These are phyloP conservation scores for Fusarium caatingaense DNA, from an alignment of 2,329 filamentous ascomycete genomes.

Conservation along the genomic window DNA sequence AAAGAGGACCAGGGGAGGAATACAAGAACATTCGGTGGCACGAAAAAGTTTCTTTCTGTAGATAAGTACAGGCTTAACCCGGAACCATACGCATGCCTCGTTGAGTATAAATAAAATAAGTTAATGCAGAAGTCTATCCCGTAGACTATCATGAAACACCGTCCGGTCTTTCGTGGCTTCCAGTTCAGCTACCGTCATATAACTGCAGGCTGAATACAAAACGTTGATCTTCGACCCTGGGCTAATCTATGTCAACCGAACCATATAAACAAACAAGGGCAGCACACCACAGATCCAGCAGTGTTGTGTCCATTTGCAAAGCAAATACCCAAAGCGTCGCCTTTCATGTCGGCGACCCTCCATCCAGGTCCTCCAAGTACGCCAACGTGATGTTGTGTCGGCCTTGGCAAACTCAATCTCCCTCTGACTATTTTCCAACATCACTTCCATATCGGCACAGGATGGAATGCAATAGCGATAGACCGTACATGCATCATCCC, in stretches of 20 bases:
- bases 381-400: neutral
- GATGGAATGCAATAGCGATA: neutral
- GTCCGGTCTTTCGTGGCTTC: neutral
- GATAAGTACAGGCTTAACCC: rapidly evolving
- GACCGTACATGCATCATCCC: neutral
- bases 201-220: neutral
- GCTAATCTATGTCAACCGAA: neutral
- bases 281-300: neutral
- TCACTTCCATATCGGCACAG: neutral
- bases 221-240: neutral
- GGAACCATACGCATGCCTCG: neutral
- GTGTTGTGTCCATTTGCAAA: neutral
- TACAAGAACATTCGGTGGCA: neutral
- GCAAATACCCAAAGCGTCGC: neutral
- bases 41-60: neutral
- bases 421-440: neutral
- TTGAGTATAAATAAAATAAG: neutral
- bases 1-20: too few relatives aligned
- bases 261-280: neutral
- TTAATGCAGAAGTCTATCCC: rapidly evolving
- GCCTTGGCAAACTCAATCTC: neutral
- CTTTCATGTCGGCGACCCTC: neutral
- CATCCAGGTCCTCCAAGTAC: neutral
- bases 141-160: rapidly evolving
- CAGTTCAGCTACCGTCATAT: neutral